A percentile compares a stretch with the other conserved stretches of the same genome.
Evolutionary conservation across 345 rosid species (phyloP).

Genomic region (Firmiana major): DNA sequence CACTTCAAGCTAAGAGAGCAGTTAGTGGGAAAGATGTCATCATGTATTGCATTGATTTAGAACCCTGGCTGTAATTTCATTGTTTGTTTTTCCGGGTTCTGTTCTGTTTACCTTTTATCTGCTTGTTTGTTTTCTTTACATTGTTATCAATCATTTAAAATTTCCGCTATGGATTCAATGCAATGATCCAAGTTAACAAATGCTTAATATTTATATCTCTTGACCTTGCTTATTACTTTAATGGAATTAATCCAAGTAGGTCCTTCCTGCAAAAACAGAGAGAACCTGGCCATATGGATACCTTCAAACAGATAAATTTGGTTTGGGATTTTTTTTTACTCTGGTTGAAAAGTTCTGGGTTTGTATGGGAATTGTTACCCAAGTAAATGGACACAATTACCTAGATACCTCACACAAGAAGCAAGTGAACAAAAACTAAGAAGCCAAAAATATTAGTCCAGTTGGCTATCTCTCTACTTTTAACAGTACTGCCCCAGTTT

Average conservation of each 20-base stretch:
- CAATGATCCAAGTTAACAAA: not conserved
- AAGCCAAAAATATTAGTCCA: not conserved
- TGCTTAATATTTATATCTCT: not conserved
- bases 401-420: not conserved
- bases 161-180: conserved; percentile 1
- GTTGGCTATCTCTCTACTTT: not conserved
- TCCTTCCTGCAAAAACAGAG: not conserved
- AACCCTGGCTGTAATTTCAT: conserved; percentile 25
- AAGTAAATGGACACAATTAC: conserved; percentile 2
- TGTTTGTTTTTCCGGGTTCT: conserved; percentile 31
- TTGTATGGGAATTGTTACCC: not conserved
- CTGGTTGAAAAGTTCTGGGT: not conserved
- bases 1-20: conserved; percentile 35
- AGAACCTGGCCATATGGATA: conserved; percentile 11
- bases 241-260: not conserved
- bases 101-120: conserved; percentile 35
- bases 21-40: conserved; percentile 19
- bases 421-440: not conserved
- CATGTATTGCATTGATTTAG: not conserved
- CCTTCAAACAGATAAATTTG: conserved; percentile 13
- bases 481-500: not conserved
- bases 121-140: conserved; percentile 27
- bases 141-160: not conserved
- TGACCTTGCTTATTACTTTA: conserved; percentile 5
- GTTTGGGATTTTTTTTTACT: not conserved